A percentile compares a stretch with the other conserved stretches of the same genome.
Conservation (phyloP, 2,329 filamentous ascomycete species). For the Botryosphaeria dothidea region DNA sequence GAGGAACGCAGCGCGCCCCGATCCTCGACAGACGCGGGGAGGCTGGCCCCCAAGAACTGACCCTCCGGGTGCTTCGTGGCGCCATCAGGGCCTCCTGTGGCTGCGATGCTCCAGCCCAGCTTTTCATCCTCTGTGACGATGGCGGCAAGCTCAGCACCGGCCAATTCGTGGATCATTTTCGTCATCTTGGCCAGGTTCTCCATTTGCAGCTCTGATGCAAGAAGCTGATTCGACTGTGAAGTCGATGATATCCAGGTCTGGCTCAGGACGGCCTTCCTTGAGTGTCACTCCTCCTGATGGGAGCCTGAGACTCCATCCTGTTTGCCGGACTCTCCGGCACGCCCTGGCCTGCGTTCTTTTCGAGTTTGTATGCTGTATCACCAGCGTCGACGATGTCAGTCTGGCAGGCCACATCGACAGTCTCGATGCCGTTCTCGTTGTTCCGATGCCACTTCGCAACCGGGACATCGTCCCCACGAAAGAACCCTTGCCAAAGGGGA, state of each 20-base stretch:
- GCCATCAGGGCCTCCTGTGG: slow-evolving; percentile 72
- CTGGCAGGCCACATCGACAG: slow-evolving; percentile 66
- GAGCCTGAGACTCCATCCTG: slow-evolving; percentile 46
- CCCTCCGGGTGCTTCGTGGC: slow-evolving; percentile 67
- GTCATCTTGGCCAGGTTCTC: slow-evolving; percentile 80
- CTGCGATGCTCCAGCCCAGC: slow-evolving; percentile 69
- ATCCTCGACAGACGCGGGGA: slow-evolving; percentile 61
- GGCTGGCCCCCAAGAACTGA: too few species aligned
- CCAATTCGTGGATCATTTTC: slow-evolving; percentile 77
- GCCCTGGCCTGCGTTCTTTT: slow-evolving; percentile 45
- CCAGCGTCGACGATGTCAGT: slow-evolving; percentile 63
- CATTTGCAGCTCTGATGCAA: slow-evolving; percentile 75
- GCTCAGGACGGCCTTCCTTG: slow-evolving; percentile 65
- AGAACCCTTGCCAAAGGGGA: too few species aligned
- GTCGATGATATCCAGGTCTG: slow-evolving; percentile 76
- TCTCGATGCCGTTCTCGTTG: slow-evolving; percentile 61
- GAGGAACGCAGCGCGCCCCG: too few species aligned
- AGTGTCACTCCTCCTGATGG: slow-evolving; percentile 39
- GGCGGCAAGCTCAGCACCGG: slow-evolving; percentile 71
- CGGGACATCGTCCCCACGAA: too few species aligned
- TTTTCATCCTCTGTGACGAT: slow-evolving; percentile 72
- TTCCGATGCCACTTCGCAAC: slow-evolving; percentile 66
- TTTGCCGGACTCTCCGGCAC: slow-evolving; percentile 42
- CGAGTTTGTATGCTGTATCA: slow-evolving; percentile 43
- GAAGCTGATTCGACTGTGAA: slow-evolving; percentile 76